A percentile compares a stretch with the other conserved stretches of the same genome.
phyloP scores from a whole-genome alignment of 495 filamentous ascomycete species.

The Viridothelium virens region DNA sequence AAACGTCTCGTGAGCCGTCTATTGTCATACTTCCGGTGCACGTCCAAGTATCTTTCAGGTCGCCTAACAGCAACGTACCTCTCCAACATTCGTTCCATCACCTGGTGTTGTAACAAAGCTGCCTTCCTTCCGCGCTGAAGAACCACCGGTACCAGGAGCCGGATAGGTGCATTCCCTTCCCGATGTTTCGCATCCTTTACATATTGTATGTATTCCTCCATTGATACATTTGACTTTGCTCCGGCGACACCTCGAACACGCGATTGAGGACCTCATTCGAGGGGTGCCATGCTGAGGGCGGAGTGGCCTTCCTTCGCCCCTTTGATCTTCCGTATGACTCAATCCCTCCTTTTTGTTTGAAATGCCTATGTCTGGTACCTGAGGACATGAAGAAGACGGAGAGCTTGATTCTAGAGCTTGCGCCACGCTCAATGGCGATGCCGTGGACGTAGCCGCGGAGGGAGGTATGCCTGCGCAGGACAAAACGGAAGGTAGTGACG shows the following conservation, averaged over 20 bases:
- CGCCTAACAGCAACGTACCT: slow-evolving; percentile 11
- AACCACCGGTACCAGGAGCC: slow-evolving; percentile 48
- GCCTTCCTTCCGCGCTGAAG: slow-evolving; percentile 22
- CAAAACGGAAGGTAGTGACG: no score
- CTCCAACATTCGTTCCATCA: slow-evolving; percentile 10
- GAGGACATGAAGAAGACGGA: neutral
- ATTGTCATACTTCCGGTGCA: neutral
- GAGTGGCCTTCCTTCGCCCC: neutral
- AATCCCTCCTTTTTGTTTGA: neutral
- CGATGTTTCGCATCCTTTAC: slow-evolving; percentile 67
- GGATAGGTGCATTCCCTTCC: slow-evolving; percentile 73
- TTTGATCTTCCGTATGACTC: neutral
- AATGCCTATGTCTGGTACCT: neutral
- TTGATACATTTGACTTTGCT: slow-evolving; percentile 85
- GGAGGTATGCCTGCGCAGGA: no score
- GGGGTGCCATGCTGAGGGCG: slow-evolving; percentile 8
- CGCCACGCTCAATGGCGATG: neutral
- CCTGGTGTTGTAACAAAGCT: slow-evolving; percentile 29
- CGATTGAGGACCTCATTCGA: slow-evolving; percentile 68
- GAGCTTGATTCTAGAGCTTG: neutral
- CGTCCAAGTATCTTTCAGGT: slow-evolving; percentile 19
- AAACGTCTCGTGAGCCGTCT: neutral
- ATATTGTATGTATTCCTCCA: slow-evolving; percentile 62
- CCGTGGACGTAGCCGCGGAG: no score
- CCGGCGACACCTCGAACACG: slow-evolving; percentile 68